Base-by-base conservation (phyloP, 2,329 filamentous ascomycete species). In the Xylariales sp. region DNA sequence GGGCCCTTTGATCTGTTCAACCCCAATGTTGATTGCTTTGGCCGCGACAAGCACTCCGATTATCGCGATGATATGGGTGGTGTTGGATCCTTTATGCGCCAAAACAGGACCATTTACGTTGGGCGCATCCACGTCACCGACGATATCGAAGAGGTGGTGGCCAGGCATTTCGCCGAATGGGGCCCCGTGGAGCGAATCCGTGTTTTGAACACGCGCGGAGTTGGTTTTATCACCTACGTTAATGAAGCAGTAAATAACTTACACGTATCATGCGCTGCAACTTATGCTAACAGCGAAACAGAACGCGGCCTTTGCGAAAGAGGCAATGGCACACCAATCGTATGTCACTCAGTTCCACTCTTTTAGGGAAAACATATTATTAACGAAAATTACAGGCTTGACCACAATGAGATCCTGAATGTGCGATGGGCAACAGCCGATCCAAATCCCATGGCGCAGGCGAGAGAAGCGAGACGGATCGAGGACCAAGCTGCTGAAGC, bases 31-130 rank as follows among this genome's bases (percentile, higher is more conserved):
- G 93, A 98, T 67, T 95, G 89, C 58, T 98, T 98, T 57, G 88
- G 88, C 2, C 77, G 91, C 44, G 91, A 96, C 71, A 95, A 95
- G 69, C 86, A 88, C 57, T 84, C 79, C 48, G 91, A 95, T 58
- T 97, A 96, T 65, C 74, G 90, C 55, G 91, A 97, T 60, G 91
- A 97, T 62, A 97, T 98, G 93, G 90, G 91, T 40, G 94, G 94
- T 50, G 89, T 96, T 2, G 93, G 93, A 19, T 88, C 81, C 47
- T 98, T 98, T 58, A 84, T 90, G 80, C 77, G 93, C 16, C 87
- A 95, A 58, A 98, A 98, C 60, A 76, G 93, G 22, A 98, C 93
- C 1, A 72, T 98, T 5, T 98, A 98, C 55, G 80, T 96, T 1
- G 93, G 93, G 4, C 75, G 90, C 35, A 96, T 98, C 61, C 88